Percentiles rank a stretch among this genome's conserved stretches.
phyloP scores from a whole-genome alignment of 2,329 filamentous ascomycete species.

The Thermothelomyces thermophilus region DNA sequence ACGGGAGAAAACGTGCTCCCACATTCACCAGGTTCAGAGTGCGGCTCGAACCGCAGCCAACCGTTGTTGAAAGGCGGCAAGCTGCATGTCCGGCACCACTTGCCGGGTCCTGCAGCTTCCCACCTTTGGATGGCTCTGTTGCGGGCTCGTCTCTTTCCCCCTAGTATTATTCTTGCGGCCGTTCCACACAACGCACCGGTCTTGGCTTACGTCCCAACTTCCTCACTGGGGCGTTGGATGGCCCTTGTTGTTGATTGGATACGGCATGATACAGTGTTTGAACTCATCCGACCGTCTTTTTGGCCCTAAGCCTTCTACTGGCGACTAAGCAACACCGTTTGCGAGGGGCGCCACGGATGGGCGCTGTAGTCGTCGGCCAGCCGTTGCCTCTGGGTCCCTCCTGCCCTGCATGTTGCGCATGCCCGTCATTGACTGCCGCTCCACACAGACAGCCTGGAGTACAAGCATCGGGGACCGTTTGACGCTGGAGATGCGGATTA shows the following conservation, averaged over 20 bases:
- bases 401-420: slow-evolving; percentile 5
- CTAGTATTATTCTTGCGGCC: background rate
- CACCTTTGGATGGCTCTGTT: slow-evolving; percentile 1
- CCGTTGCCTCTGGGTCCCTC: slow-evolving; percentile 7
- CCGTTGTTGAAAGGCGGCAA: slow-evolving; percentile 24
- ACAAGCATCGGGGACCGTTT: no score
- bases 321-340: slow-evolving; percentile 7
- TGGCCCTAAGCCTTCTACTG: background rate
- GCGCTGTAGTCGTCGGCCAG: slow-evolving; percentile 8
- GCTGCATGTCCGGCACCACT: slow-evolving; percentile 24
- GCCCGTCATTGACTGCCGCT: slow-evolving; percentile 4
- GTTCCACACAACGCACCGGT: background rate
- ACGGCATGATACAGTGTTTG: no score
- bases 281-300: background rate
- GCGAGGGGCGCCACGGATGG: slow-evolving; percentile 6
- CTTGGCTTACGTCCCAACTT: slow-evolving; percentile 1
- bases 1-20: slow-evolving; percentile 3
- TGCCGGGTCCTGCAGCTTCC: slow-evolving; percentile 9
- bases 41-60: slow-evolving; percentile 23
- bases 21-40: slow-evolving; percentile 12
- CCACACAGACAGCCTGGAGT: no score
- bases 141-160: background rate
- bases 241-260: no score
- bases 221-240: background rate
- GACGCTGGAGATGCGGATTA: no score